A percentile compares a stretch with the other conserved stretches of the same genome.
These are phyloP conservation scores for Penicillium sp. DNA, from an alignment of 2,329 filamentous ascomycete genomes.

Conservation along the genomic window DNA sequence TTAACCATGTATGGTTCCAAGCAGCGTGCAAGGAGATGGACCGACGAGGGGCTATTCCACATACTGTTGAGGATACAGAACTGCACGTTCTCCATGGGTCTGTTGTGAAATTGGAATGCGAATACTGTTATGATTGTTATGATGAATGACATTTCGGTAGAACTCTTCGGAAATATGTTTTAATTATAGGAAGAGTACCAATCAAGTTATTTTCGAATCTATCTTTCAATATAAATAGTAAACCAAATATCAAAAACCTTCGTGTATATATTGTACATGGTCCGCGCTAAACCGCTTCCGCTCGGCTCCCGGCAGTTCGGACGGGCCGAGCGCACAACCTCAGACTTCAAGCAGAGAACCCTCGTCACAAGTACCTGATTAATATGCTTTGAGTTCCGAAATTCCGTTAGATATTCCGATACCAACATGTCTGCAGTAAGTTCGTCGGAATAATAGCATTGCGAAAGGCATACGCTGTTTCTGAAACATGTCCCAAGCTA, in stretches of 20 bases:
- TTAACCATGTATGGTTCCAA: slow-evolving; percentile 26
- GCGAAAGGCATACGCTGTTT: background rate
- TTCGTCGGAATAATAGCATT: background rate
- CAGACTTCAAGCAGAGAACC: background rate
- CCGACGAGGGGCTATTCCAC: slow-evolving; percentile 21
- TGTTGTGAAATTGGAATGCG: slow-evolving; percentile 17
- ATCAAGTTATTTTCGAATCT: too few relatives aligned
- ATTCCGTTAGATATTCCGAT: background rate
- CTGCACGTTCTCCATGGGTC: slow-evolving; percentile 24
- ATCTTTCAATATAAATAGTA: background rate
- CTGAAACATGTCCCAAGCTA: background rate
- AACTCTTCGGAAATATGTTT: background rate
- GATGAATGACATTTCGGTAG: background rate
- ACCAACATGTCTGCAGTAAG: slow-evolving; percentile 3
- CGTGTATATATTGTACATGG: background rate
- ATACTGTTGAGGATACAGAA: slow-evolving; percentile 16
- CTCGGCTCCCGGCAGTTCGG: slow-evolving; percentile 19
- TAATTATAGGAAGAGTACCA: background rate
- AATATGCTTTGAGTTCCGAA: background rate
- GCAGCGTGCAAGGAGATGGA: slow-evolving; percentile 24
- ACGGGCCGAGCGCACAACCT: slow-evolving; percentile 1
- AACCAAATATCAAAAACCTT: background rate
- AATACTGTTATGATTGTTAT: slow-evolving; percentile 21
- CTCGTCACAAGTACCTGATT: background rate
- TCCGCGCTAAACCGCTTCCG: background rate